phyloP scores from a whole-genome alignment of 2,329 filamentous ascomycete species.

The Chrysoporthe cubensis region DNA sequence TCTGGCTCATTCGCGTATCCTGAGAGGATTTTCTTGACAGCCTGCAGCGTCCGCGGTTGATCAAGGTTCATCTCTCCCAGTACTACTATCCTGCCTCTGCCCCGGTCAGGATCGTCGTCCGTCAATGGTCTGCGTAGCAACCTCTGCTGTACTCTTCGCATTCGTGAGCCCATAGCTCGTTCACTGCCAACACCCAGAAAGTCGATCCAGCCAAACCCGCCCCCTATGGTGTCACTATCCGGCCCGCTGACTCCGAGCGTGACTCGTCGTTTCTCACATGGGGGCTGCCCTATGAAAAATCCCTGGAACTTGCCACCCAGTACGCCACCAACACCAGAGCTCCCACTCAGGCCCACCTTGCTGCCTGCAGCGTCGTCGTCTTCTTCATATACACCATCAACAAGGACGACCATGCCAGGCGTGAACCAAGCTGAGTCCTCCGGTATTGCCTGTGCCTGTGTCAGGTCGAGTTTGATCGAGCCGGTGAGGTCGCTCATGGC shows the following conservation, averaged over 20 bases:
- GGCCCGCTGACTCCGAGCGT: constrained; percentile 73
- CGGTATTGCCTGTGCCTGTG: constrained; percentile 79
- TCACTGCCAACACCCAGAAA: constrained; percentile 92
- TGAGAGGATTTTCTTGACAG: constrained; percentile 77
- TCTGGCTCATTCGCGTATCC: constrained; percentile 70
- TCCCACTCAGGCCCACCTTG: constrained; percentile 65
- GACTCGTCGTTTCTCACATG: constrained; percentile 80
- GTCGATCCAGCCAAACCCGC: constrained; percentile 95
- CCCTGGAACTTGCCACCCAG: constrained; percentile 92
- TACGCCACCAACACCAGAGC: constrained; percentile 82
- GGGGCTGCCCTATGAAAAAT: constrained; percentile 89
- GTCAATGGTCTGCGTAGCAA: constrained; percentile 55
- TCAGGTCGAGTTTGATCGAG: constrained; percentile 81
- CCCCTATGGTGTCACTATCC: constrained; percentile 68
- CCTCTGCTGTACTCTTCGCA: constrained; percentile 78
- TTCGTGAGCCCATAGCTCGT: constrained; percentile 77
- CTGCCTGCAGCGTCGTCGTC: constrained; percentile 68
- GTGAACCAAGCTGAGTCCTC: constrained; percentile 89
- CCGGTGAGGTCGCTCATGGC: constrained; percentile 87
- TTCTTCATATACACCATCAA: constrained; percentile 96
- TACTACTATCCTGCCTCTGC: constrained; percentile 67
- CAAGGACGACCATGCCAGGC: constrained; percentile 92
- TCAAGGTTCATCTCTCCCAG: constrained; percentile 88
- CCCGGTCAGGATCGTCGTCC: constrained; percentile 38
- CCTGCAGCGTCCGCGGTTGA: constrained; percentile 77